These are phyloP conservation scores for Trichaptum fuscoviolaceum DNA, from an alignment of 768 basidiomycete species.

Conservation along the genomic window DNA sequence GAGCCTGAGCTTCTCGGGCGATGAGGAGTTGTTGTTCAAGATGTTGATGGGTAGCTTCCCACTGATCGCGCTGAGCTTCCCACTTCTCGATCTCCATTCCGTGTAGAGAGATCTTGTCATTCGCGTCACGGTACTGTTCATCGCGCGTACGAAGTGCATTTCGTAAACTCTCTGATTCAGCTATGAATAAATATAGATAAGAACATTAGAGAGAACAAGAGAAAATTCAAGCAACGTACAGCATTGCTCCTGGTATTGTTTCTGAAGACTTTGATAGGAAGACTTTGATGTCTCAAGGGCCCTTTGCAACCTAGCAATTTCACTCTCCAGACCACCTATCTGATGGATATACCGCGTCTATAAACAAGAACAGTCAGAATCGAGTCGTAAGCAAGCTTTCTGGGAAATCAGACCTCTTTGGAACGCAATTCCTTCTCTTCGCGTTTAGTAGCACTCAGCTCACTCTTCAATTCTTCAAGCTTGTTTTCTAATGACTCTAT, in stretches of 20 bases:
- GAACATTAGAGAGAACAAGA: background rate
- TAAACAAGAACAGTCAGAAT: constrained; percentile 16
- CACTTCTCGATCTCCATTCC: constrained; percentile 65
- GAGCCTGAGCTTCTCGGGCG: constrained; percentile 66
- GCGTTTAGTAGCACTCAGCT: constrained; percentile 73
- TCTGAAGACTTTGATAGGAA: constrained; percentile 72
- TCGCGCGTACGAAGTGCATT: constrained; percentile 71
- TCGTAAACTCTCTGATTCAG: constrained; percentile 74
- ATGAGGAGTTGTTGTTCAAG: constrained; percentile 69
- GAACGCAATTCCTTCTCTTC: constrained; percentile 90
- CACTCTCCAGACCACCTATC: constrained; percentile 68
- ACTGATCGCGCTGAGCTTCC: constrained; percentile 58
- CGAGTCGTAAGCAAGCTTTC: constrained; percentile 12
- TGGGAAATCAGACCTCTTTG: constrained; percentile 60
- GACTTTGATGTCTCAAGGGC: constrained; percentile 66
- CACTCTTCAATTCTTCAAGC: constrained; percentile 72
- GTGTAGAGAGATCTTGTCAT: constrained; percentile 55
- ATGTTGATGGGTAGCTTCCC: constrained; percentile 63
- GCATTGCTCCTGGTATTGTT: constrained; percentile 87
- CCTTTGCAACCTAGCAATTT: constrained; percentile 71
- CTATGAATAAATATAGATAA: constrained; percentile 26
- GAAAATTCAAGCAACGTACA: constrained; percentile 39
- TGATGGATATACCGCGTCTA: constrained; percentile 63
- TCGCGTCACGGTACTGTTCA: constrained; percentile 59
- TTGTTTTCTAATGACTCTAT: constrained; percentile 72